Base-by-base conservation (phyloP, 108 stramenopile genomes). In the Cylindrotheca fusiformis region DNA sequence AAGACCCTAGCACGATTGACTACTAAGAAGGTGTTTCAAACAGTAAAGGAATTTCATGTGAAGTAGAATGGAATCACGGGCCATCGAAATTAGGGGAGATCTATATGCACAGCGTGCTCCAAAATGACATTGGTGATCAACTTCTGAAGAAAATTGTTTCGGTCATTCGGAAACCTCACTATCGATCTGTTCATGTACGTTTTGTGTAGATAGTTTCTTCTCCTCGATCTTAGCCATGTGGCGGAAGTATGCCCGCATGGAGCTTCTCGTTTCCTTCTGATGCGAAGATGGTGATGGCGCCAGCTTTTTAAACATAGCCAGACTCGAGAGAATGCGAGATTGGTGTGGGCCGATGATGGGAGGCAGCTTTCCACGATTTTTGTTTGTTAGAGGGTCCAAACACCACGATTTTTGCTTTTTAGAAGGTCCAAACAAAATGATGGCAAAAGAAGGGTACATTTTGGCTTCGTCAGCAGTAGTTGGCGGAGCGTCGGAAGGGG, bases 71-170 rank as follows among this genome's bases (percentile, higher is more conserved):
- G 36, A 10, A 14, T 41, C 14, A 41, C 14, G 36, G 36, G 10
- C 14, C 14, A 41, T 41, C n/a, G 36, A 41, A 41, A 41, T 41
- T 14, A 41, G 14, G 6, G 10, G 36, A 41, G 6, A 14, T 10
- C 36, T 6, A 14, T 10, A 41, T 41, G 14, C 6, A 41, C 14
- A 6, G 6, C 14, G 36, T 41, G 36, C 6, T 41, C 14, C 36
- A 41, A n/a, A n/a, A n/a, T n/a, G n/a, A n/a, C n/a, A n/a, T 63
- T 41, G 60, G 54, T 3, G 30, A 73, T 4, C 90, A 91, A 48
- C 59, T 91, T 1, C 41, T 83, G 25, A 36, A 87, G 53, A 91
- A 91, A 87, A 91, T 56, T 91, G 90, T 26, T 91, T 84, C 73
- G 82, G 82, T 1, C 84, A 91, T 64, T 29, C 50, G 17, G 67